Evolutionary conservation across 1,284 basidiomycete genomes (phyloP), one percentile per base, ranked within the genome.

Genomic region (Cerioporus squamosus): DNA sequence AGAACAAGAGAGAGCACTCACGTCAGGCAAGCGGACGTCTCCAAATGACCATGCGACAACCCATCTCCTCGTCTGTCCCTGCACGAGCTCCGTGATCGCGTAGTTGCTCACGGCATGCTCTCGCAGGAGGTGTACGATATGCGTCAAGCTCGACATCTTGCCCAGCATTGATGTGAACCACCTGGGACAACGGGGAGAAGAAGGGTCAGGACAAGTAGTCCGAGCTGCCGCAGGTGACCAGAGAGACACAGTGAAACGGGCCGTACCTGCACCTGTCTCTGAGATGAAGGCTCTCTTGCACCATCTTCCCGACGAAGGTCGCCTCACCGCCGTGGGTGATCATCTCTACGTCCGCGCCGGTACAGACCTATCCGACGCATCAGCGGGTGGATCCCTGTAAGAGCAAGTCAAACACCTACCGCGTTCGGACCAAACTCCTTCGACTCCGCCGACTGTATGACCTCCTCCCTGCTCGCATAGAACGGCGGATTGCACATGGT

Each of bases 401-500:
- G 23, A 5, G 47, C 10, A 23, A 2, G 18, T 9, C 6, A 2
- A 0, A 33, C 5, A 76, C 85, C 42, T 67, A 93, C 93, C 1
- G 88, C 88, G 62, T 79, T 86, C 0, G 93, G 86, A 3, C 75
- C 76, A 12, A 77, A 68, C 44, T 82, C 82, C 67, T 97, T 97
- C 6, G 75, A 74, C 18, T 80, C 80, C 0, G 85, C 83, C 2
- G 86, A 86, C 1, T 75, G 72, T 0, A 69, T 65, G 5, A 95
- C 83, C 56, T 98, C 95, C 22, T 86, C 83, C 0, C 71, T 66
- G 51, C 86, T 91, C 14, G 77, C 71, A 70, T 97, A 98, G 74
- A 98, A 98, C 0, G 96, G 96, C 0, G 97, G 97, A 70, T 98
- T 98, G 75, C 95, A 98, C 87, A 98, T 94, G 0, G 87, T 87